These are phyloP conservation scores for Mycena latifolia DNA, from an alignment of 768 basidiomycete genomes.

Conservation along the genomic window DNA sequence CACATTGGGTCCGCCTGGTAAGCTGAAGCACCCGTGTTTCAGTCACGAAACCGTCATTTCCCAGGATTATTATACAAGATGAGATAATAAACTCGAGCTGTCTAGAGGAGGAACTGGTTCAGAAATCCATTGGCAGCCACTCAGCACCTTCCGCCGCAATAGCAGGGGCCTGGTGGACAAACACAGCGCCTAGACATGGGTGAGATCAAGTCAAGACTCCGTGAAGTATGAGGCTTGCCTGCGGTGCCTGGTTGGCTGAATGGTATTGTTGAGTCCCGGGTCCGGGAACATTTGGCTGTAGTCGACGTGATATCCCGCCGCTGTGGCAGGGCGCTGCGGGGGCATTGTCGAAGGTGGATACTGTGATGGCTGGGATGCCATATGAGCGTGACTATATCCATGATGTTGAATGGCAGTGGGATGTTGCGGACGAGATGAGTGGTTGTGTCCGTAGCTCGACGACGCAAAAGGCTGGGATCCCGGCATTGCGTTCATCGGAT, in stretches of 20 bases:
- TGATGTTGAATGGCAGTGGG: not conserved
- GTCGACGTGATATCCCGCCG: not conserved
- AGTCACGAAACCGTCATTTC: too few species aligned
- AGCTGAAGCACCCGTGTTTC: too few species aligned
- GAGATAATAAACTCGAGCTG: too few species aligned
- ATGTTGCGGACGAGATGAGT: not conserved
- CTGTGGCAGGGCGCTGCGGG: not conserved
- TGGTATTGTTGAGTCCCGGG: not conserved
- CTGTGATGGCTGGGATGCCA: not conserved
- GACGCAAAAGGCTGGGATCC: not conserved
- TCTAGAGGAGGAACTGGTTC: too few species aligned
- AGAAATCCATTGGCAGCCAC: too few species aligned
- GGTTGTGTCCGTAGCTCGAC: not conserved
- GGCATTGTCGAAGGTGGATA: too few species aligned
- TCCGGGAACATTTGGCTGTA: not conserved
- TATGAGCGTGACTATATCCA: not conserved
- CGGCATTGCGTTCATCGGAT: not conserved
- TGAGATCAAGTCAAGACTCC: not conserved
- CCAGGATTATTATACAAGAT: too few species aligned
- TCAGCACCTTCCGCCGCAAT: not conserved
- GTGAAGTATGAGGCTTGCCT: not conserved
- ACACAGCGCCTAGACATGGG: not conserved
- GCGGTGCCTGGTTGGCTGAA: not conserved
- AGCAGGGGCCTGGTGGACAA: conserved; percentile 3
- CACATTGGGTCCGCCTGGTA: too few species aligned